Percentiles rank a stretch among this genome's conserved stretches.
phyloP scores from a whole-genome alignment of 2,329 filamentous ascomycete species.

The Colletotrichum paranaense region DNA sequence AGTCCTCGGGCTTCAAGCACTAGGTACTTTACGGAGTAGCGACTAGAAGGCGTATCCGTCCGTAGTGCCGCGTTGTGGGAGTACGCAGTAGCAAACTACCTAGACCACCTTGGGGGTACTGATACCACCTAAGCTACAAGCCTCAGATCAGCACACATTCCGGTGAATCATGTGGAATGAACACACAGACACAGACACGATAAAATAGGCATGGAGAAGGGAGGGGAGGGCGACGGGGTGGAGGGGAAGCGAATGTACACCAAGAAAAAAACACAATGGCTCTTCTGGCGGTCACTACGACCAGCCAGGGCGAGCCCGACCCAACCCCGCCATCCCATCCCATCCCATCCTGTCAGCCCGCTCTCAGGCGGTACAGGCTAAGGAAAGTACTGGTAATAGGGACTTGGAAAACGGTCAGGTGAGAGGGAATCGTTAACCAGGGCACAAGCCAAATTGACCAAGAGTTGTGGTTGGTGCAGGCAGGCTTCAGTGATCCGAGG shows the following conservation, averaged over 20 bases:
- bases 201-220: background rate
- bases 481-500: background rate
- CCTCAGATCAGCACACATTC: conserved; percentile 31
- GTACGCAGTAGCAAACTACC: background rate
- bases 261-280: background rate
- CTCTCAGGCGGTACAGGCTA: background rate
- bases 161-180: conserved; percentile 27
- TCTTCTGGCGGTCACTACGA: background rate
- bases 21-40: background rate
- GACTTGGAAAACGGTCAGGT: background rate
- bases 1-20: no score
- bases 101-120: background rate
- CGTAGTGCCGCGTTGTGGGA: background rate
- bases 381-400: background rate
- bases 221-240: background rate
- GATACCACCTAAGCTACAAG: conserved; percentile 18
- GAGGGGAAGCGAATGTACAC: background rate
- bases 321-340: conserved; percentile 6
- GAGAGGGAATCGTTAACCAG: background rate
- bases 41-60: background rate
- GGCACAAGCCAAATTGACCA: background rate
- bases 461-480: background rate
- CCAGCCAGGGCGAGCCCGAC: conserved; percentile 15
- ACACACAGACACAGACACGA: conserved; percentile 23
- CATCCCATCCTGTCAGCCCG: background rate